Percentiles rank a stretch among this genome's conserved stretches.
Evolutionary conservation across 768 basidiomycete genomes (phyloP).

Genomic region (Amanita rimosa): DNA sequence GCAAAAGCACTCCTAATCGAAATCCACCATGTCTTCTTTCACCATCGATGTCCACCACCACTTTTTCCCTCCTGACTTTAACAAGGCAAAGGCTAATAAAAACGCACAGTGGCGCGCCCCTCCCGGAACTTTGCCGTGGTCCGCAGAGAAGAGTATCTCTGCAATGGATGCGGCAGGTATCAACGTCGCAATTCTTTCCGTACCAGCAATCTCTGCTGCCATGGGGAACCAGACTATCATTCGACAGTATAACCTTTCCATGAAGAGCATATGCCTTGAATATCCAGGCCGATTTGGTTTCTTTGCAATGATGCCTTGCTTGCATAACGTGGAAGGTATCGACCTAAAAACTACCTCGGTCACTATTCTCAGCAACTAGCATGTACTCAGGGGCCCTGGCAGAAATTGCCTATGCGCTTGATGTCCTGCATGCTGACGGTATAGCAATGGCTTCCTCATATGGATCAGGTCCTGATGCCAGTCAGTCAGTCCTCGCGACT

Average conservation of each 20-base stretch:
- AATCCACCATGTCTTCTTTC: neutral
- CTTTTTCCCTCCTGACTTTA: slow-evolving; percentile 44
- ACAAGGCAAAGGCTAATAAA: slow-evolving; percentile 33
- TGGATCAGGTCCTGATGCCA: slow-evolving; percentile 40
- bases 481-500: slow-evolving; percentile 22
- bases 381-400: slow-evolving; percentile 34
- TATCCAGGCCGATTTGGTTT: slow-evolving; percentile 56
- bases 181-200: slow-evolving; percentile 52
- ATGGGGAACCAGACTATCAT: slow-evolving; percentile 28
- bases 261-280: slow-evolving; percentile 33
- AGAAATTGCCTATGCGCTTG: slow-evolving; percentile 53
- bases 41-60: slow-evolving; percentile 73
- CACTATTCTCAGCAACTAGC: neutral
- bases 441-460: slow-evolving; percentile 60
- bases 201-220: slow-evolving; percentile 42
- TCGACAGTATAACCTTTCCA: slow-evolving; percentile 35
- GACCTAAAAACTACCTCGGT: neutral
- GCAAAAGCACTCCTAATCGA: neutral
- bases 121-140: slow-evolving; percentile 56
- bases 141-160: slow-evolving; percentile 39
- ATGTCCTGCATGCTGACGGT: slow-evolving; percentile 52
- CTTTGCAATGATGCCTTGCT: slow-evolving; percentile 53
- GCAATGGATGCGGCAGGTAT: slow-evolving; percentile 53
- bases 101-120: slow-evolving; percentile 54
- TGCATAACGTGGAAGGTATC: slow-evolving; percentile 53